Evolutionary conservation across 2,329 filamentous ascomycete genomes (phyloP).

Genomic region (Colletotrichum plurivorum): DNA sequence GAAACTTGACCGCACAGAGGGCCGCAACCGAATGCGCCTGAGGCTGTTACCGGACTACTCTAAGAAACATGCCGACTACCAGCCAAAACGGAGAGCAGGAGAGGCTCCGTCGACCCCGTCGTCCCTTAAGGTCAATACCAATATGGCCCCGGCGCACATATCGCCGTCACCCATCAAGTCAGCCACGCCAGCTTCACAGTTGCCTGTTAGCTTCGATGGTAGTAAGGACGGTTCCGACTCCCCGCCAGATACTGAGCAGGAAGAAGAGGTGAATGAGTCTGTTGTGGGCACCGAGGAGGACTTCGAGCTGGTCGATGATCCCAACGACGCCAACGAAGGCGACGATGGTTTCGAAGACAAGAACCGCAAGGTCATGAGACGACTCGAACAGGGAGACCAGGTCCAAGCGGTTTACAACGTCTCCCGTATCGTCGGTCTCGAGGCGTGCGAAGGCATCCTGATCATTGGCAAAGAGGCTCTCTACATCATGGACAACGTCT

Average conservation of each 20-base stretch:
- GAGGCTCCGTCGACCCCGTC: conserved; percentile 31
- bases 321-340: conserved; percentile 83
- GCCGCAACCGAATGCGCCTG: conserved; percentile 93
- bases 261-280: conserved; percentile 45
- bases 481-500: conserved; percentile 97
- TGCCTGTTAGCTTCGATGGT: conserved; percentile 40
- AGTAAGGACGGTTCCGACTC: conserved; percentile 32
- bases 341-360: conserved; percentile 93
- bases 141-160: conserved; percentile 30
- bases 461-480: conserved; percentile 93
- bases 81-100: conserved; percentile 79
- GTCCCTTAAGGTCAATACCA: conserved; percentile 42
- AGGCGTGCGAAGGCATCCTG: conserved; percentile 92
- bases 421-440: conserved; percentile 92
- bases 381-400: conserved; percentile 88
- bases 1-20: conserved; percentile 96
- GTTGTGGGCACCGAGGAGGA: conserved; percentile 80
- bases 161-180: conserved; percentile 42
- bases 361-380: conserved; percentile 97
- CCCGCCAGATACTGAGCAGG: conserved; percentile 45
- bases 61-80: conserved; percentile 79
- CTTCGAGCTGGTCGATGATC: conserved; percentile 96
- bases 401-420: conserved; percentile 97
- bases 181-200: conserved; percentile 43
- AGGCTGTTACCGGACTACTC: conserved; percentile 85